These are phyloP conservation scores for Xylaria multiplex DNA, from an alignment of 2,329 filamentous ascomycete genomes.

Conservation along the genomic window DNA sequence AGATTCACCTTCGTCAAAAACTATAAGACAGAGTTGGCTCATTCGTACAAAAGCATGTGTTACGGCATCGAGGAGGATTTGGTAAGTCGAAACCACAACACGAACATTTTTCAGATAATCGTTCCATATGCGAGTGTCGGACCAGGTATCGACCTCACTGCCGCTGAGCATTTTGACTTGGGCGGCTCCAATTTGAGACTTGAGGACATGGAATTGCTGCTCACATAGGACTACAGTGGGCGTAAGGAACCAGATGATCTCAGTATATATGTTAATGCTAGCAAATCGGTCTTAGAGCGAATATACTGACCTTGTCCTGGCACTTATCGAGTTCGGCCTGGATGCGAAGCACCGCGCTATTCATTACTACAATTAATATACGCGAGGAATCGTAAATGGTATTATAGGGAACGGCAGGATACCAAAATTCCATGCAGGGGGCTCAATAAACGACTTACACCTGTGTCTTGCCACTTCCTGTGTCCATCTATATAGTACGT, in stretches of 20 bases:
- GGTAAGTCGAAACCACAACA: constrained; percentile 81
- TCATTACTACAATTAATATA: constrained; percentile 2
- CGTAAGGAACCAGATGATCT: constrained; percentile 78
- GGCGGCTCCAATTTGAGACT: constrained; percentile 67
- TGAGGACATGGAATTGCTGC: constrained; percentile 72
- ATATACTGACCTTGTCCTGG: constrained; percentile 61
- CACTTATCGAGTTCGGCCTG: constrained; percentile 69
- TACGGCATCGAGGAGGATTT: constrained; percentile 78
- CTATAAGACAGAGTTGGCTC: constrained; percentile 70
- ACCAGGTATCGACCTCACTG: constrained; percentile 80
- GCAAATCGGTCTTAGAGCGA: neutral
- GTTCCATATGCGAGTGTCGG: constrained; percentile 73
- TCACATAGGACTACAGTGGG: constrained; percentile 74
- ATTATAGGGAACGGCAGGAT: neutral
- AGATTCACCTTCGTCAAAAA: constrained; percentile 82
- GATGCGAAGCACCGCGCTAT: constrained; percentile 74
- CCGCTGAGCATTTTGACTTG: constrained; percentile 73
- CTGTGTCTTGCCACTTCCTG: constrained; percentile 81
- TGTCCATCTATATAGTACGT: constrained; percentile 70
- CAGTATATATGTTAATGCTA: constrained; percentile 33
- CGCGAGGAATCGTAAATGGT: neutral
- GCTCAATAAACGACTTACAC: constrained; percentile 62
- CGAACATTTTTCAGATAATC: constrained; percentile 69
- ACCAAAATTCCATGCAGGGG: neutral
- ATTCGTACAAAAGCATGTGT: constrained; percentile 78